phyloP scores from a whole-genome alignment of 2,329 filamentous ascomycete species.

The Ophiocordyceps australis region DNA sequence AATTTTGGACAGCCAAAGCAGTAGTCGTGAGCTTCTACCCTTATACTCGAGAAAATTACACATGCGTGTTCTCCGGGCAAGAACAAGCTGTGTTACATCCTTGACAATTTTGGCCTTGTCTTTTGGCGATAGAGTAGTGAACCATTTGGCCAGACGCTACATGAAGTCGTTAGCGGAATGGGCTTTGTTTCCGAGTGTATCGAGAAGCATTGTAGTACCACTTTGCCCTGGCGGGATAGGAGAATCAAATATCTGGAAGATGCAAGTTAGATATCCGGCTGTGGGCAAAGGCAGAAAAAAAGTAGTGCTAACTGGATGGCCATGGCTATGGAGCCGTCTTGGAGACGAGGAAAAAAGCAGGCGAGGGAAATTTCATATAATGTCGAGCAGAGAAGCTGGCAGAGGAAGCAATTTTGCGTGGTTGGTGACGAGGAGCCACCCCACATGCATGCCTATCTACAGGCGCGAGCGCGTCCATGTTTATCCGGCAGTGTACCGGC shows the following conservation, averaged over 20 bases:
- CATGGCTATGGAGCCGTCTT: constrained; percentile 14
- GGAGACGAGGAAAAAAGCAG: too few relatives aligned
- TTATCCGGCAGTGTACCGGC: too few relatives aligned
- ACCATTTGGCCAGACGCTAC: constrained; percentile 97
- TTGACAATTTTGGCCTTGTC: constrained; percentile 99
- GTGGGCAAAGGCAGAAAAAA: constrained; percentile 1
- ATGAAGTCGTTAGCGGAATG: background rate
- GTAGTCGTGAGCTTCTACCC: constrained; percentile 32
- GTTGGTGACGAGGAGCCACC: constrained; percentile 8
- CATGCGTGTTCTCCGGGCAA: constrained; percentile 92
- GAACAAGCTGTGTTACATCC: constrained; percentile 93
- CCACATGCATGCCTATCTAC: too few relatives aligned
- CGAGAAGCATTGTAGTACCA: too few relatives aligned
- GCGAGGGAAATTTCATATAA: too few relatives aligned
- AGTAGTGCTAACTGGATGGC: constrained; percentile 22
- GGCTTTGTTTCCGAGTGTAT: background rate
- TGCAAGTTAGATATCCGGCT: constrained; percentile 5
- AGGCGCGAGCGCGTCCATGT: too few relatives aligned
- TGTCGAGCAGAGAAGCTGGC: constrained; percentile 1
- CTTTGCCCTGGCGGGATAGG: constrained; percentile 96
- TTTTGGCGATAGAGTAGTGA: constrained; percentile 90
- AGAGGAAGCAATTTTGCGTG: constrained; percentile 4
- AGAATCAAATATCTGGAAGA: constrained; percentile 76
- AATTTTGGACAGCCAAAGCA: background rate
- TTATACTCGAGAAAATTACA: constrained; percentile 99